A percentile compares a stretch with the other conserved stretches of the same genome.
Evolutionary conservation across 768 basidiomycete species (phyloP).

Genomic region (Suillus tomentosus): DNA sequence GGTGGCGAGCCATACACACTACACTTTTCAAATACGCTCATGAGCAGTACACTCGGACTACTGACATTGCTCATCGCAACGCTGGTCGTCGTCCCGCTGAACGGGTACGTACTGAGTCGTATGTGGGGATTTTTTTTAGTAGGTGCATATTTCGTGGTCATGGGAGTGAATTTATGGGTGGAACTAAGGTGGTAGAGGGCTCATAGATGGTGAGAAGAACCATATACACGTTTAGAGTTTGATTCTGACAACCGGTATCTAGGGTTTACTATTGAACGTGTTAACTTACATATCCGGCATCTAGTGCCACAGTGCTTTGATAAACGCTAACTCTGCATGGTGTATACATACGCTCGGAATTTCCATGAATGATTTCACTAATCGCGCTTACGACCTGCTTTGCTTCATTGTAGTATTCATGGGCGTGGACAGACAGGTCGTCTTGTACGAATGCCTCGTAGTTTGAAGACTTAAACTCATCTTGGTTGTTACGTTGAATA

Average conservation of each 20-base stretch:
- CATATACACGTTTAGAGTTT: not conserved
- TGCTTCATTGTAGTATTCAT: not conserved
- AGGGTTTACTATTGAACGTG: not conserved
- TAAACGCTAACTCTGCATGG: not conserved
- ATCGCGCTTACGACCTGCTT: not conserved
- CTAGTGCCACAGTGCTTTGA: not conserved
- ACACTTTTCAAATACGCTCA: conserved; percentile 77
- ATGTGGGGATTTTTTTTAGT: conserved; percentile 85
- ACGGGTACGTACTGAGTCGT: conserved; percentile 77
- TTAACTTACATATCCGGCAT: not conserved
- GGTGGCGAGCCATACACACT: conserved; percentile 62
- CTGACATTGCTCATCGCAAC: conserved; percentile 74
- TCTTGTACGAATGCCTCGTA: not conserved
- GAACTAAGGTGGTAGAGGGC: conserved; percentile 50
- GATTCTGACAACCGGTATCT: not conserved
- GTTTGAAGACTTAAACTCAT: not conserved
- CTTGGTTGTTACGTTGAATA: not conserved
- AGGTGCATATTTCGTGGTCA: conserved; percentile 68
- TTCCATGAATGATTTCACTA: not conserved
- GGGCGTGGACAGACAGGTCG: not conserved
- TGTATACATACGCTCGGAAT: not conserved
- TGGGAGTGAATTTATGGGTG: conserved; percentile 78
- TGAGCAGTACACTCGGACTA: conserved; percentile 85
- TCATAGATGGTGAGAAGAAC: not conserved
- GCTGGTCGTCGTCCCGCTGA: conserved; percentile 80